Evolutionary conservation across 768 basidiomycete genomes (phyloP).

Genomic region (Coprinellus micaceus): DNA sequence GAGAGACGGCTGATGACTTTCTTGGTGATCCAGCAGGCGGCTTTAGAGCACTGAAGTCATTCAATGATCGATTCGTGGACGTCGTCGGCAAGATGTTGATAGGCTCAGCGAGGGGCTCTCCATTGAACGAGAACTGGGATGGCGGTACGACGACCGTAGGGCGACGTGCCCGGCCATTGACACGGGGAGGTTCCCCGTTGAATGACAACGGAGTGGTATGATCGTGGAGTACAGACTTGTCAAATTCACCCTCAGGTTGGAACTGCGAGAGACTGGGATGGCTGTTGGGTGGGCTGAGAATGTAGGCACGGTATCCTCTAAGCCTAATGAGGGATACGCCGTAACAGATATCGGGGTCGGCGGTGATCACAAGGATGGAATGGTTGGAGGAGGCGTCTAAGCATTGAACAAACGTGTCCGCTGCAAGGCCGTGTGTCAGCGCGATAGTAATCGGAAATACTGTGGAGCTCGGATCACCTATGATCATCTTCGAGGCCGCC

Average conservation of each 20-base stretch:
- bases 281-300: constrained; percentile 30
- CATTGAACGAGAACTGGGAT: no score
- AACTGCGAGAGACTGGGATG: neutral
- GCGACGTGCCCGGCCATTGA: neutral
- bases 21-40: no score
- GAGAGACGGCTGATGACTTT: no score
- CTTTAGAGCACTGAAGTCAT: no score
- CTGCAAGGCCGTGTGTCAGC: constrained; percentile 7
- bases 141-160: no score
- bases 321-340: constrained; percentile 38
- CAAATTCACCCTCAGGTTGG: neutral
- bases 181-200: neutral
- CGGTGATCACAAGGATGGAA: constrained; percentile 45
- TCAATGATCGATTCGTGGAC: no score
- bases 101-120: no score
- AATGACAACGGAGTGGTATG: neutral
- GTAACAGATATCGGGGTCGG: constrained; percentile 43
- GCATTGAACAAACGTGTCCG: constrained; percentile 26
- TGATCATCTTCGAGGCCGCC: constrained; percentile 10
- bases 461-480: constrained; percentile 1
- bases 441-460: neutral
- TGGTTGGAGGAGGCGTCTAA: constrained; percentile 40
- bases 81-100: no score
- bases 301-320: constrained; percentile 32
- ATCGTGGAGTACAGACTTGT: neutral